phyloP scores from a whole-genome alignment of 495 filamentous ascomycete species.

The Penicillium chermesinum region DNA sequence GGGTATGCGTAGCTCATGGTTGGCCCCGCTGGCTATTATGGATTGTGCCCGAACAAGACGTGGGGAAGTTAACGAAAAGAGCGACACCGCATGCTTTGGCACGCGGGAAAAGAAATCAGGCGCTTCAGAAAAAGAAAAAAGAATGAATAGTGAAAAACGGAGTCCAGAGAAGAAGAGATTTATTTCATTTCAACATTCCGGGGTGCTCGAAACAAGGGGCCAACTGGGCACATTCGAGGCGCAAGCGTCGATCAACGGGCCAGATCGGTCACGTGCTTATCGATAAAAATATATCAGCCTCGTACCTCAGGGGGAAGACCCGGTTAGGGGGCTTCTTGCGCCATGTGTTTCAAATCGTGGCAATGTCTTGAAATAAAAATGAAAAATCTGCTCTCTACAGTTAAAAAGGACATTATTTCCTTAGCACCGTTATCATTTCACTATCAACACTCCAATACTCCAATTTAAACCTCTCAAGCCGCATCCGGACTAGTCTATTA shows the following conservation, averaged over 20 bases:
- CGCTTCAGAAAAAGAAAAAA: background rate
- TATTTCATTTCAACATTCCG: slow-evolving; percentile 3
- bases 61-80: slow-evolving; percentile 18
- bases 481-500: slow-evolving; percentile 2
- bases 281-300: background rate
- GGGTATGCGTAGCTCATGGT: slow-evolving; percentile 41
- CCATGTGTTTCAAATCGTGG: no score
- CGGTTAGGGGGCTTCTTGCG: background rate
- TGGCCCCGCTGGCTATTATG: slow-evolving; percentile 4
- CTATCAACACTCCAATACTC: background rate
- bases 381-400: no score
- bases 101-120: background rate
- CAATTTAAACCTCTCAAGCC: background rate
- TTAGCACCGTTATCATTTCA: no score
- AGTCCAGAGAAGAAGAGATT: slow-evolving; percentile 1
- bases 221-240: slow-evolving; percentile 4
- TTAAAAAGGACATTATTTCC: no score
- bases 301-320: background rate
- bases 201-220: slow-evolving; percentile 3
- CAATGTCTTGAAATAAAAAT: no score
- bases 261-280: background rate
- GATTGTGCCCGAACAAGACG: background rate
- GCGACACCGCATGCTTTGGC: slow-evolving; percentile 20
- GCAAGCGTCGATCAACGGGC: background rate
- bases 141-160: slow-evolving; percentile 7